Evolutionary conservation across 768 basidiomycete species (phyloP).

Genomic region (Solioccasus polychromus): DNA sequence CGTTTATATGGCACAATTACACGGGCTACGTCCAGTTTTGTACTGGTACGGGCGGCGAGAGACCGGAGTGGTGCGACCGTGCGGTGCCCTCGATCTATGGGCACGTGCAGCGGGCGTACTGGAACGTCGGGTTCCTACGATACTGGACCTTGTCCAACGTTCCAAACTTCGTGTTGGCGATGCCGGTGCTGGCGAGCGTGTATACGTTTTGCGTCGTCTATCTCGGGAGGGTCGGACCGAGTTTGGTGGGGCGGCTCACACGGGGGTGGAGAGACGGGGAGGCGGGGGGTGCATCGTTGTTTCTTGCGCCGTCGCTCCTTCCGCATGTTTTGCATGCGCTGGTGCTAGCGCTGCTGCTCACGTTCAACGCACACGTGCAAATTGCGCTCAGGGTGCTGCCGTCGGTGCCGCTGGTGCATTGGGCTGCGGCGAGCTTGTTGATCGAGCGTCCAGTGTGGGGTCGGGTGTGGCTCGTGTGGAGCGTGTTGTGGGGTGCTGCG

Average conservation of each 20-base stretch:
- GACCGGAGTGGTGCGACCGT: slow-evolving; percentile 61
- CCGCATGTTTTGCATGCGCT: slow-evolving; percentile 79
- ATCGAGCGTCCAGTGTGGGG: slow-evolving; percentile 48
- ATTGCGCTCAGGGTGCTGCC: slow-evolving; percentile 77
- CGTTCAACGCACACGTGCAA: slow-evolving; percentile 84
- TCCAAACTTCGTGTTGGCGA: slow-evolving; percentile 83
- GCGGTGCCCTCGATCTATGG: slow-evolving; percentile 71
- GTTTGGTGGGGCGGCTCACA: no score
- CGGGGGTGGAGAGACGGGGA: no score
- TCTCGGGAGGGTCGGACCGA: slow-evolving; percentile 13
- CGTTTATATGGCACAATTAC: slow-evolving; percentile 72
- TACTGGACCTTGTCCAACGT: slow-evolving; percentile 85
- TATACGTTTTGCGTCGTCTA: slow-evolving; percentile 31
- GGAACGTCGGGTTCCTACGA: slow-evolving; percentile 79
- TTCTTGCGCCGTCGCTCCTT: slow-evolving; percentile 43
- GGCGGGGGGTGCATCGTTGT: no score
- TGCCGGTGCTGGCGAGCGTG: slow-evolving; percentile 62
- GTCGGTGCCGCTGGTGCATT: slow-evolving; percentile 77
- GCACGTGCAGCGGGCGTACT: slow-evolving; percentile 81
- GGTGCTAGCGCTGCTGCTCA: slow-evolving; percentile 55
- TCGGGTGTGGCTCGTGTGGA: slow-evolving; percentile 73
- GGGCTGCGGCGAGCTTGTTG: slow-evolving; percentile 76
- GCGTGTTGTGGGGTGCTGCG: slow-evolving; percentile 68
- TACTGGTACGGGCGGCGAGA: slow-evolving; percentile 12
- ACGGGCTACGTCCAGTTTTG: slow-evolving; percentile 72